Conservation (phyloP, 1,139 yeast genomes). For the Barnettozyma hawaiiensis region DNA sequence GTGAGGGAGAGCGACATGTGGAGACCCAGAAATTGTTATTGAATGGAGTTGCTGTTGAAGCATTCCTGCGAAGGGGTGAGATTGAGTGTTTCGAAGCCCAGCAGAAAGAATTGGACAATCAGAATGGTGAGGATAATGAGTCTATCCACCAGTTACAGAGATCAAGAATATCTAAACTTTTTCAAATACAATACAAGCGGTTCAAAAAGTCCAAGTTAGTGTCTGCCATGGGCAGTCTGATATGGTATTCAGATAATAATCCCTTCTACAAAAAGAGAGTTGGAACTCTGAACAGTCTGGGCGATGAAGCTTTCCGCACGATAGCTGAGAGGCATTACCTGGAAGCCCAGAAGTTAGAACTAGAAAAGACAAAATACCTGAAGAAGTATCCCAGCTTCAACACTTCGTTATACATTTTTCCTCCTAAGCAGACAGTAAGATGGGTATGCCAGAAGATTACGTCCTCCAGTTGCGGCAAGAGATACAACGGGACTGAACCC, state of each 20-base stretch:
- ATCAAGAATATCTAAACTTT: constrained; percentile 7
- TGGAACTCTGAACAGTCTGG: constrained; percentile 24
- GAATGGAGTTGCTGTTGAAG: constrained; percentile 42
- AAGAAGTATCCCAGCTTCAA: constrained; percentile 64
- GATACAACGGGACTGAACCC: constrained; percentile 75
- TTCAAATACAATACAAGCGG: constrained; percentile 6
- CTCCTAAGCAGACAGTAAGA: constrained; percentile 61
- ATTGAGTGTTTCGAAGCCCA: constrained; percentile 5
- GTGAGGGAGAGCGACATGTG: constrained; percentile 26
- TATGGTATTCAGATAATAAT: background rate
- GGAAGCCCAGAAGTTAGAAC: constrained; percentile 36
- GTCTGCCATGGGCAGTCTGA: background rate
- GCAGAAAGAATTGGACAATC: constrained; percentile 4
- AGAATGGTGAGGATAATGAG: background rate
- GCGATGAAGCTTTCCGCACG: constrained; percentile 28
- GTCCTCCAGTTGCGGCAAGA: constrained; percentile 63
- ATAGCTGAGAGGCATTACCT: constrained; percentile 34
- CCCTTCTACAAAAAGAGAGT: constrained; percentile 27
- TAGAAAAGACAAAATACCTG: constrained; percentile 48
- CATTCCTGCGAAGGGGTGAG: constrained; percentile 24
- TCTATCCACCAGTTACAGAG: constrained; percentile 8
- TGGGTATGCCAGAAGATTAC: constrained; percentile 69
- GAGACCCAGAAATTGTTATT: constrained; percentile 34
- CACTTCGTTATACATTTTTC: constrained; percentile 59
- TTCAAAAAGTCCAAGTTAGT: constrained; percentile 6